Base-by-base conservation (phyloP, 306 rosid genomes). In the Castanea crenata region DNA sequence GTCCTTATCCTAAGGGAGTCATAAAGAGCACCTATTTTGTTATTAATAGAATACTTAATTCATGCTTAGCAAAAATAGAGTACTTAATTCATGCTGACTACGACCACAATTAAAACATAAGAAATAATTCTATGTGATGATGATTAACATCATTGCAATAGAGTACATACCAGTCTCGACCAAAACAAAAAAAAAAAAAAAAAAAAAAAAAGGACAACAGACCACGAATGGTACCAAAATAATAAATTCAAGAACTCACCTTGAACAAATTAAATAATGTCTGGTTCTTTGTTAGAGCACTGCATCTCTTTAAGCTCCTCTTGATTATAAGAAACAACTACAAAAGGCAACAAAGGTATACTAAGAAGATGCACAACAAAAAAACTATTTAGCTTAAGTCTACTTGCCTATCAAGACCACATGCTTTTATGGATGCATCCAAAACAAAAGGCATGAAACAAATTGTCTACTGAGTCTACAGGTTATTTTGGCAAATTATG, bases 271-370 rank as follows among this genome's bases (percentile, higher is more conserved):
- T 93, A 80, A 80, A 87, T 23, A 95, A 81, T 69, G 99, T 95
- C 89, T 95, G 99, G 90, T 87, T 95, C 97, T 95, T 95, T 44
- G 99, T 95, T 80, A 95, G 85, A 87, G 98, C 96, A 63, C 97
- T 91, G 88, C 99, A 95, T 83, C 98, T 85, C 93, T 95, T 92
- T 87, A 95, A 90, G 88, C 93, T 95, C 86, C 94, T 91, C 93
- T 95, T 95, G 94, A 95, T 95, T 85, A 90, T 95, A 76, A 95
- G 98, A 84, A 95, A 95, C 89, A 95, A 86, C 99, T 95, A 68
- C 74, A 80, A 56, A 86, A 87, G 74, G 84, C 73, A 70, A 80
- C 32, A 81, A 57, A 79, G 69, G 63, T 74, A 54, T 77, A 76
- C 34, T 68, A 82, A 51, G 74, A 76, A 55, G 79, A 74, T 29